Base-by-base conservation (phyloP, 768 basidiomycete genomes). In the Suillus subaureus region DNA sequence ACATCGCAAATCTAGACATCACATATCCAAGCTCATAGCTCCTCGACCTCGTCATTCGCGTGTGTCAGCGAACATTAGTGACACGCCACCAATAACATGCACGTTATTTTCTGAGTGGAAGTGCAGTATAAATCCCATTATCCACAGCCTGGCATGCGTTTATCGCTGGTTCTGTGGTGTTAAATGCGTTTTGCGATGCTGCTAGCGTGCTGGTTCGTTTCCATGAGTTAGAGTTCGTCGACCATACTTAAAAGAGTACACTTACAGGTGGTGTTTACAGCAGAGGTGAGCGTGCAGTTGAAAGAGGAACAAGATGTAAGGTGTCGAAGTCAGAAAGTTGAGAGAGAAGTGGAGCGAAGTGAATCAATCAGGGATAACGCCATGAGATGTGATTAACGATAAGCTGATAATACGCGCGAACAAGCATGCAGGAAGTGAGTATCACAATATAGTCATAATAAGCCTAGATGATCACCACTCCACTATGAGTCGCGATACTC, bases 241-340 rank as follows among this genome's bases (percentile, higher is more conserved):
- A 82, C 49, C 73, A 77, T 74, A 77, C 81, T 52, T 78, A 82
- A 64, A 80, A 79, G 64, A 78, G 79, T 9, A 79, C 79, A 7
- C 71, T 82, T 42, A 82, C 80, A 26, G 80, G 79, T 11, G 80
- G 80, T 35, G 81, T 54, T 28, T 21, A 54, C 11, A 18, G 11
- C 18, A 31, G 16, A 11, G 31, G 31, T 12, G 21, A 11, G 54
- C 8, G 16, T 52, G 28, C 6, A 55, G 33, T 33, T 6, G 21
- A 33, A 55, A 21, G 21, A 12, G 31, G 18, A 6, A 31, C 18
- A 33, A 33, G 26, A 18, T 28, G 3, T 18, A 23, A 26, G 23
- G 16, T 26, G 4, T 40, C 39, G 6, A 55, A n/a, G 31, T 33
- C 31, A 55, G 52, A 55, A 55, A 33, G 31, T 21, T 3, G 52